These are phyloP conservation scores for Lindgomyces ingoldianus DNA, from an alignment of 495 filamentous ascomycete species.

Conservation along the genomic window DNA sequence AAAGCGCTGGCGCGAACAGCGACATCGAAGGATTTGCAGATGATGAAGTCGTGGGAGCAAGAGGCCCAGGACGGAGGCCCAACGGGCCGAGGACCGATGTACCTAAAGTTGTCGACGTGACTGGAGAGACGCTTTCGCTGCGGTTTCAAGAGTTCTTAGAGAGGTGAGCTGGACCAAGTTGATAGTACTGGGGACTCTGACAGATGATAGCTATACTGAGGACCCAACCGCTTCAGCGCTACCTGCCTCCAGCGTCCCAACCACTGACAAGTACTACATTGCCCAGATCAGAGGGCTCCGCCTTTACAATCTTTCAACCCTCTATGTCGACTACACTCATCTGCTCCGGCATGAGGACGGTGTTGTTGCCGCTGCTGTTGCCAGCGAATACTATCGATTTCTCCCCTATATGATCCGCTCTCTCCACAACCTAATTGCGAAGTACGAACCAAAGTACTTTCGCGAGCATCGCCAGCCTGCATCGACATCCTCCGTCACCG, in stretches of 20 bases:
- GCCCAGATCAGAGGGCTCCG: slow-evolving; percentile 90
- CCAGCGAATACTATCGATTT: slow-evolving; percentile 91
- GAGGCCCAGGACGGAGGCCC: slow-evolving; percentile 58
- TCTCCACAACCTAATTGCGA: slow-evolving; percentile 88
- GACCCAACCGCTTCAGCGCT: slow-evolving; percentile 68
- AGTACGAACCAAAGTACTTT: slow-evolving; percentile 93
- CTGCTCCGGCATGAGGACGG: slow-evolving; percentile 66
- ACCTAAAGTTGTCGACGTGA: slow-evolving; percentile 81
- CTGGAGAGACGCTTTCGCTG: slow-evolving; percentile 80
- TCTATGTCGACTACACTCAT: slow-evolving; percentile 96
- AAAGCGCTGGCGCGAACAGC: slow-evolving; percentile 63
- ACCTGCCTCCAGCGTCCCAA: slow-evolving; percentile 65
- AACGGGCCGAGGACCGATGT: slow-evolving; percentile 65
- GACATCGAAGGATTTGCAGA: slow-evolving; percentile 68
- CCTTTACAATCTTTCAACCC: slow-evolving; percentile 83
- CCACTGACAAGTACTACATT: slow-evolving; percentile 92
- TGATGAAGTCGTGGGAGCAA: slow-evolving; percentile 61
- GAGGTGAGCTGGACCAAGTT: slow-evolving; percentile 53
- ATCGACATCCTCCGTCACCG: slow-evolving; percentile 58
- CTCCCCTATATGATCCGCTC: slow-evolving; percentile 87
- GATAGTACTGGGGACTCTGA: slow-evolving; percentile 18
- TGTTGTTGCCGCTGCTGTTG: slow-evolving; percentile 77
- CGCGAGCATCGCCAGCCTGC: slow-evolving; percentile 81
- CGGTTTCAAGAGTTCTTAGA: slow-evolving; percentile 89
- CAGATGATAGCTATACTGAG: slow-evolving; percentile 64